Percentiles rank a stretch among this genome's conserved stretches.
Conservation (phyloP, 345 rosid species). For the Aethionema arabicum region DNA sequence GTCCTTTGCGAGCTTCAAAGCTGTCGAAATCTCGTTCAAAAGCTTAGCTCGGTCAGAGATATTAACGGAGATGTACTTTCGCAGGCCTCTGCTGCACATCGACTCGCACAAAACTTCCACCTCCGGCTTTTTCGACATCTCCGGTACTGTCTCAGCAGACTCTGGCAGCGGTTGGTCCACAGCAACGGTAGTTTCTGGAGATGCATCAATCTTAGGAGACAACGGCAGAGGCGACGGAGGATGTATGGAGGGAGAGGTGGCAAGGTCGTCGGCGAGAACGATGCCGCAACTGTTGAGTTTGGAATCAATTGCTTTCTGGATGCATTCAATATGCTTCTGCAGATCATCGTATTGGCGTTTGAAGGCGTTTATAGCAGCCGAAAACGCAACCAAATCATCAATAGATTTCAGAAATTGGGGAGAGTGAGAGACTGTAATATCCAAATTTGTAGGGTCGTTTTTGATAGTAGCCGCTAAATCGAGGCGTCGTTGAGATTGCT, state of each 20-base stretch:
- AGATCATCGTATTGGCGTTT: conserved; percentile 50
- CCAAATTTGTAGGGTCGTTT: background rate
- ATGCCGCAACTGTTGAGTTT: conserved; percentile 29
- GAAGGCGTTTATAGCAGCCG: conserved; percentile 47
- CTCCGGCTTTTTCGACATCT: conserved; percentile 16
- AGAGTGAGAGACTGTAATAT: conserved; percentile 9
- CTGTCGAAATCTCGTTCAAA: conserved; percentile 52
- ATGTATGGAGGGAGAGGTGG: background rate
- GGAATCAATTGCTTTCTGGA: conserved; percentile 44
- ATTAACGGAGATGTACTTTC: conserved; percentile 45
- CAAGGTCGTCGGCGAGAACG: background rate
- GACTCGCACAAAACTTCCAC: conserved; percentile 37
- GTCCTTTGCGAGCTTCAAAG: conserved; percentile 50
- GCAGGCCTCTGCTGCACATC: conserved; percentile 56
- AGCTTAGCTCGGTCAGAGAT: conserved; percentile 43
- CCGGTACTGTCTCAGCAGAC: background rate
- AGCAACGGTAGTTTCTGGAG: conserved; percentile 4
- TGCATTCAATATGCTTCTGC: conserved; percentile 50
- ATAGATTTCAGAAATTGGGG: conserved; percentile 45
- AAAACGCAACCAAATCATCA: conserved; percentile 37
- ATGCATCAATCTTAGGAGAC: background rate
- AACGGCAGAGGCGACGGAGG: background rate
- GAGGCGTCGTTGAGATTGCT: conserved; percentile 10
- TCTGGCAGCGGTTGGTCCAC: background rate
- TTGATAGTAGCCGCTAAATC: background rate